A percentile compares a stretch with the other conserved stretches of the same genome.
Evolutionary conservation across 1,284 basidiomycete species (phyloP).

Genomic region (Phellopilus nigrolimitatus): DNA sequence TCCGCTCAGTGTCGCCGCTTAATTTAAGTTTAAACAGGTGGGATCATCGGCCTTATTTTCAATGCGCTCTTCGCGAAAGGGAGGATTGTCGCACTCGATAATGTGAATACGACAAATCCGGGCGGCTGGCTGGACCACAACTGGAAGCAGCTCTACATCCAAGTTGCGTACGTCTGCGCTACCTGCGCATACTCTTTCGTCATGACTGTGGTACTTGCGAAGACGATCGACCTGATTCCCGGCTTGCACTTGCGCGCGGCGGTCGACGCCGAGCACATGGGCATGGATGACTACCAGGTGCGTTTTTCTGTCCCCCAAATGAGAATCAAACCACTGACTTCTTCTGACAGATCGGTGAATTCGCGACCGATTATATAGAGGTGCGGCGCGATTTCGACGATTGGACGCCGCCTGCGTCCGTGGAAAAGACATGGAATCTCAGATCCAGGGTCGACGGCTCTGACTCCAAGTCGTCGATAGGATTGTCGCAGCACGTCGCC

Average conservation of each 20-base stretch:
- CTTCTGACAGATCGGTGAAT: constrained; percentile 61
- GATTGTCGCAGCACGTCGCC: constrained; percentile 25
- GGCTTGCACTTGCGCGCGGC: constrained; percentile 70
- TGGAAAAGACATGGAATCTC: constrained; percentile 21
- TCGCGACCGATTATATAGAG: constrained; percentile 74
- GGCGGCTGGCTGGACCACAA: constrained; percentile 74
- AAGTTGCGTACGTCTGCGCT: constrained; percentile 79
- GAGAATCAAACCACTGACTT: background rate
- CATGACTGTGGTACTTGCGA: constrained; percentile 63
- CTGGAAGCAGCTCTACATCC: constrained; percentile 77
- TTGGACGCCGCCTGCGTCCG: constrained; percentile 36
- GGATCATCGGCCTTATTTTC: constrained; percentile 77
- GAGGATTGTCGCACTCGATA: constrained; percentile 65
- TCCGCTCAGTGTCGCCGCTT: background rate
- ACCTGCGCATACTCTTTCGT: constrained; percentile 62
- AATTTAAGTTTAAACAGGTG: constrained; percentile 30
- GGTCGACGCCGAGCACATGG: constrained; percentile 76
- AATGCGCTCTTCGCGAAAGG: constrained; percentile 77
- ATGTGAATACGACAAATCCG: constrained; percentile 59
- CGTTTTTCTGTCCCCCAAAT: constrained; percentile 23
- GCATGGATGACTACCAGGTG: constrained; percentile 86
- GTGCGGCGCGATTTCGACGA: constrained; percentile 66
- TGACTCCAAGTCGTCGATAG: constrained; percentile 19
- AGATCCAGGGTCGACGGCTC: constrained; percentile 13
- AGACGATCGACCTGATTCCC: constrained; percentile 72